These are phyloP conservation scores for Anethum foeniculum DNA, from an alignment of 140 eudicot species.

Conservation along the genomic window DNA sequence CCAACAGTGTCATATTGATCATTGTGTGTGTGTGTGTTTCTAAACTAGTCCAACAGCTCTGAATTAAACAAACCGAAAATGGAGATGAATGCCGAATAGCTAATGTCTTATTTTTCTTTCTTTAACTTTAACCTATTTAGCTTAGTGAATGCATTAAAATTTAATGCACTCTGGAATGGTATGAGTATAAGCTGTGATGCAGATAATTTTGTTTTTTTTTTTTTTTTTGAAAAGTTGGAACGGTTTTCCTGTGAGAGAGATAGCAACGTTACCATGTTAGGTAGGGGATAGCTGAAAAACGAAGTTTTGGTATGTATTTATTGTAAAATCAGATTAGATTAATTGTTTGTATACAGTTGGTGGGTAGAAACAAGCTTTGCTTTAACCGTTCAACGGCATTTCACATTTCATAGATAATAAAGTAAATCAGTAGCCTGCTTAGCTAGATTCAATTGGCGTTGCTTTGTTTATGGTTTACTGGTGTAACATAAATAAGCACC, in stretches of 20 bases:
- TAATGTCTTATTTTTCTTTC: background rate
- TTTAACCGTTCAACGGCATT: constrained; percentile 25
- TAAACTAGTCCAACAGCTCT: background rate
- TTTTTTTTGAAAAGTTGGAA: no score
- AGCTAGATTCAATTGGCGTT: background rate
- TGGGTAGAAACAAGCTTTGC: constrained; percentile 3
- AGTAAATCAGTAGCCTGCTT: background rate
- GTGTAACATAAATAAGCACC: background rate
- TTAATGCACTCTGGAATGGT: background rate
- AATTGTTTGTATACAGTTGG: constrained; percentile 5
- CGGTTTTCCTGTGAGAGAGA: background rate
- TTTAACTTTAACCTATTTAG: background rate
- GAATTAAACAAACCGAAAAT: background rate
- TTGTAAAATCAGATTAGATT: background rate
- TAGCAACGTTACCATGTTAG: background rate
- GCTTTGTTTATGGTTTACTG: background rate
- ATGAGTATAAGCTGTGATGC: background rate
- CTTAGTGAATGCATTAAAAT: background rate
- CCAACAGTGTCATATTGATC: background rate
- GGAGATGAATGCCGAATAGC: background rate
- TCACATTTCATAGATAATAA: background rate
- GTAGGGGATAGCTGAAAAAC: background rate
- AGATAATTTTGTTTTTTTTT: background rate
- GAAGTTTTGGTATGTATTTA: background rate
- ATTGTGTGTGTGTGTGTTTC: background rate